Conservation (phyloP, 2,329 filamentous ascomycete species). For the Aureobasidium pullulans region DNA sequence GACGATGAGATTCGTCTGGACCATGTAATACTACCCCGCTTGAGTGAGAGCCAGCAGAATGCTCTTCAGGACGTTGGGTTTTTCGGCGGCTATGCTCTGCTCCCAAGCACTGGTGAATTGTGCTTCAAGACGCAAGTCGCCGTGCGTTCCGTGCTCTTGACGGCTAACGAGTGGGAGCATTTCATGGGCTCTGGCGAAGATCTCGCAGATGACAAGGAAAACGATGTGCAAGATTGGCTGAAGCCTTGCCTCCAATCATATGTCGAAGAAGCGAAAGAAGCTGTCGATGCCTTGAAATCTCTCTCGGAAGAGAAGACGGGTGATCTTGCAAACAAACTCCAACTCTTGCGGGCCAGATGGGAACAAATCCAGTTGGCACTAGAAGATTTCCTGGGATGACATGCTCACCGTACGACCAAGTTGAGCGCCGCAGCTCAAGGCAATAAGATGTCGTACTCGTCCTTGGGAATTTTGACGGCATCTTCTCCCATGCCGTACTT, state of each 20-base stretch:
- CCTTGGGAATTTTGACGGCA: constrained; percentile 57
- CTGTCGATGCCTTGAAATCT: constrained; percentile 13
- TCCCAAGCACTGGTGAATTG: constrained; percentile 25
- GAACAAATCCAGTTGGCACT: constrained; percentile 30
- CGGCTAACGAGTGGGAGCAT: constrained; percentile 31
- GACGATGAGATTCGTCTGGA: constrained; percentile 38
- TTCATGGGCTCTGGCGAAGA: constrained; percentile 29
- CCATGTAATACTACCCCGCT: constrained; percentile 32
- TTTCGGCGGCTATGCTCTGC: constrained; percentile 30
- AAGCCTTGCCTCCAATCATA: constrained; percentile 17
- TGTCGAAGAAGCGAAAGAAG: constrained; percentile 2
- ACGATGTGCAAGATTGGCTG: constrained; percentile 21
- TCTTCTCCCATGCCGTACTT: constrained; percentile 62
- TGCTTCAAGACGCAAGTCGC: constrained; percentile 42
- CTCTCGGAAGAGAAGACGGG: not conserved
- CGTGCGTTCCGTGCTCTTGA: constrained; percentile 30
- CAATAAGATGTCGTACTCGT: constrained; percentile 65
- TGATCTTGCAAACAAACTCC: constrained; percentile 10
- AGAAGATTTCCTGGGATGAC: constrained; percentile 3
- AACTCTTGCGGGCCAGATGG: constrained; percentile 26
- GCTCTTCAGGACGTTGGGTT: constrained; percentile 38
- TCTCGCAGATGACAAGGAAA: constrained; percentile 23
- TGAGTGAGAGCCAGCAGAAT: constrained; percentile 26
- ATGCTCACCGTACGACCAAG: not conserved
- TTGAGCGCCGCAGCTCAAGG: constrained; percentile 28